Base-by-base conservation (phyloP, 176 grass and related monocot species). In the Guadua angustifolia region DNA sequence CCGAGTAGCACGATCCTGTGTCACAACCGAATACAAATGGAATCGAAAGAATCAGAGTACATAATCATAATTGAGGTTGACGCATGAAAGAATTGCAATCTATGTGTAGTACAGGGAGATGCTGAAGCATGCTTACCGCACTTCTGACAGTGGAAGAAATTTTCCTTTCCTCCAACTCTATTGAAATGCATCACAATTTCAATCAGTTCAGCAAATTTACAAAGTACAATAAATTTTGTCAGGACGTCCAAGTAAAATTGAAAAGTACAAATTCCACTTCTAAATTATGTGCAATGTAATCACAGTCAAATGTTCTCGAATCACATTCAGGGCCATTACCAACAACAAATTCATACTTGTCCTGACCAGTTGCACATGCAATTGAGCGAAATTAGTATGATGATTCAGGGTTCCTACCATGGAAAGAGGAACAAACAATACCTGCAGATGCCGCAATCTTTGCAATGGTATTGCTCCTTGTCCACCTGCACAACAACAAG, bases 361-460 rank as follows among this genome's bases (percentile, higher is more conserved):
- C n/a, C 21, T 5, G 1, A 17, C 18, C 75, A 22, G 29, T 16
- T 65, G 61, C 15, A 32, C 21, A 65, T 18, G 43, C 53, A 75
- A 75, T 18, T 9, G 16, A n/a, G 55, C 17, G 9, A 15, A 52
- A 64, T 7, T 52, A 6, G 17, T 52, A 51, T 17, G 49, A 51
- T 1, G 49, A 51, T 51, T 51, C 15, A 17, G 49, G 15, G 49
- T 51, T 51, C 49, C 49, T 17, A 6, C 49, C 1, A 26, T 51
- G 45, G 18, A 24, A 47, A 65, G 67, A 55, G 59, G 18, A 74
- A 18, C 16, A 18, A 74, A n/a, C 16, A 18, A 52, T 66, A 95
- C 95, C 95, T 98, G 84, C 95, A 95, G 85, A 98, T 95, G 65
- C 93, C 91, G 52, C 95, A 98, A 29, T 95, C 89, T 32, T 92